Evolutionary conservation across 106 monocot species (phyloP).

Genomic region (Triglochin maritima): DNA sequence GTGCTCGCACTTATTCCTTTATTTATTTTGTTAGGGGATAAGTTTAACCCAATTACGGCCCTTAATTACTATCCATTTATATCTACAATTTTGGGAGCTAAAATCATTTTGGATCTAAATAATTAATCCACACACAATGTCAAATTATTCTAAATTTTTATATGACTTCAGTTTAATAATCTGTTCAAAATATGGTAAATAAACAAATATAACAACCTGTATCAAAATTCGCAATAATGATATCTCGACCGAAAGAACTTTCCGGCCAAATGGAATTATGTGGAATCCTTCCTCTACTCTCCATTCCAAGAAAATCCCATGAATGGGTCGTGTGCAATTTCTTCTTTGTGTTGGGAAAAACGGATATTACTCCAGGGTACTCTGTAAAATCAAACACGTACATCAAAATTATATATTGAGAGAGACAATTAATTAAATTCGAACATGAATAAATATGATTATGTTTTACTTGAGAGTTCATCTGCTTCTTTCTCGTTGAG

Average conservation of each 20-base stretch:
- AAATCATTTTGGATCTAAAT: no score
- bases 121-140: no score
- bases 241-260: slow-evolving; percentile 42
- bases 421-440: background rate
- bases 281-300: background rate
- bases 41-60: no score
- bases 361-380: slow-evolving; percentile 6
- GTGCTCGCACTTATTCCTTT: no score
- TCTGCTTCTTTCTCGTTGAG: slow-evolving; percentile 9
- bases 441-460: background rate
- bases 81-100: no score
- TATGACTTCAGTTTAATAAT: background rate
- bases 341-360: slow-evolving; percentile 4
- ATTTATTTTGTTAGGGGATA: no score
- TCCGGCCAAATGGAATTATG: slow-evolving; percentile 39
- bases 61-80: no score
- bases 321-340: slow-evolving; percentile 5
- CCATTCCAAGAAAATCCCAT: slow-evolving; percentile 13
- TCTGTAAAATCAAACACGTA: slow-evolving; percentile 2
- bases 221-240: slow-evolving; percentile 9
- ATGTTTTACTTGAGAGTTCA: background rate
- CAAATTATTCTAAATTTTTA: no score
- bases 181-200: background rate
- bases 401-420: background rate
- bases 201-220: background rate